Percentiles rank a stretch among this genome's conserved stretches.
Evolutionary conservation across 495 filamentous ascomycete species (phyloP).

Genomic region (Aspergillus asperescens): DNA sequence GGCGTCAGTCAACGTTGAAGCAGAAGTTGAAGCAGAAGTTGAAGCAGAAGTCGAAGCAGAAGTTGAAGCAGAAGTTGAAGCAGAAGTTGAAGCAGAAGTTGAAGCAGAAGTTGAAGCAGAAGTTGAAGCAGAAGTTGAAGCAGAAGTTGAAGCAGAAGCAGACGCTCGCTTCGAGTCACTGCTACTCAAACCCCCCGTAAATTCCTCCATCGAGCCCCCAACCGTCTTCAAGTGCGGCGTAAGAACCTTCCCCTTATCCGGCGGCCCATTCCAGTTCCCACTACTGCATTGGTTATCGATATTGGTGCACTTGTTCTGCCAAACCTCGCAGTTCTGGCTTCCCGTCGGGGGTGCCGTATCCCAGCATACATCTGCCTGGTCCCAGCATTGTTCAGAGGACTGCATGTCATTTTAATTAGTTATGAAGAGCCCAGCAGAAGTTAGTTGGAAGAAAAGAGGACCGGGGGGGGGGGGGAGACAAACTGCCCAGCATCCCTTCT

Average conservation of each 20-base stretch:
- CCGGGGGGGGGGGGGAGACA: conserved; percentile 8
- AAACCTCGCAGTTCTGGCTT: conserved; percentile 49
- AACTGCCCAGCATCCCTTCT: conserved; percentile 54
- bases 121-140: too few species aligned
- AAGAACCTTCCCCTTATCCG: conserved; percentile 46
- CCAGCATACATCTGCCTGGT: conserved; percentile 54
- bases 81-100: too few species aligned
- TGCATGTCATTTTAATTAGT: conserved; percentile 5
- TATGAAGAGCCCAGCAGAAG: background rate
- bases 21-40: too few species aligned
- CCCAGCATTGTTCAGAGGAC: conserved; percentile 49
- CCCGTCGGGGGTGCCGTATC: conserved; percentile 53
- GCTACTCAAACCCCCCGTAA: background rate
- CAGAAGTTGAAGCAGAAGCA: too few species aligned
- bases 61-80: too few species aligned
- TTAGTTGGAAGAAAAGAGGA: background rate
- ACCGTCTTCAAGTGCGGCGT: conserved; percentile 22
- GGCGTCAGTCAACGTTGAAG: too few species aligned
- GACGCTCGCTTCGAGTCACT: background rate
- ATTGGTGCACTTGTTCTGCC: conserved; percentile 54
- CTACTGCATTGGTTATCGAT: conserved; percentile 45
- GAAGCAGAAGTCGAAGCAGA: too few species aligned
- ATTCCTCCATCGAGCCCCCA: conserved; percentile 3
- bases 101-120: too few species aligned
- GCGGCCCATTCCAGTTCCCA: conserved; percentile 52